Percentiles rank a stretch among this genome's conserved stretches.
Conservation (phyloP, 106 monocot genomes). For the Apostasia shenzhenica region DNA sequence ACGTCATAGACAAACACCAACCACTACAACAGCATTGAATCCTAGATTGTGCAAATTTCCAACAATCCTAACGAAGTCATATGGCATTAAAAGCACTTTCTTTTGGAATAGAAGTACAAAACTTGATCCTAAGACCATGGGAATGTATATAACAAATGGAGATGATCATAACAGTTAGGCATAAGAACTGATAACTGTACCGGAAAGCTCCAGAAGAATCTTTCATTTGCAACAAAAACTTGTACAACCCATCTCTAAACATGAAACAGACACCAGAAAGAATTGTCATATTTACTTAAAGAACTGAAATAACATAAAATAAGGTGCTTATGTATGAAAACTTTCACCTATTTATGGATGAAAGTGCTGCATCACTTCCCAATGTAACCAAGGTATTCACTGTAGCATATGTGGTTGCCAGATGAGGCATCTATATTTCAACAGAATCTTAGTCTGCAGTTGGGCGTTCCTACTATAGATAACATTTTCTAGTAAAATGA, state of each 20-base stretch:
- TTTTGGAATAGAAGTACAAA: no score
- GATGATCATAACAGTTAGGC: no score
- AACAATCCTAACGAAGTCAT: no score
- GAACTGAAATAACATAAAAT: constrained; percentile 2
- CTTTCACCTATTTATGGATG: constrained; percentile 82
- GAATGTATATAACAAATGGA: no score
- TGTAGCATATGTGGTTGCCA: constrained; percentile 97
- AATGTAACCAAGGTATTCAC: constrained; percentile 78
- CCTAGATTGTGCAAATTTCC: no score
- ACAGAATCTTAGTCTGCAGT: neutral
- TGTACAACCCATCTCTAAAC: constrained; percentile 48
- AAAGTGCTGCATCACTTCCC: constrained; percentile 66
- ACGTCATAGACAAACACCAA: no score
- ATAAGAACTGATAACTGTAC: constrained; percentile 16
- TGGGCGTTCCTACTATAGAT: no score
- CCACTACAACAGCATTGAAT: no score
- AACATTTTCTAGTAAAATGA: no score
- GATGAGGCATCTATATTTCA: constrained; percentile 75
- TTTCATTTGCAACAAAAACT: constrained; percentile 79
- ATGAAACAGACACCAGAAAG: neutral
- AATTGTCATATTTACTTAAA: neutral
- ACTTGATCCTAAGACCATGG: no score
- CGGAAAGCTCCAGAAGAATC: constrained; percentile 84
- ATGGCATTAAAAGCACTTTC: no score
- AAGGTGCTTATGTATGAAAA: neutral